Percentiles rank a stretch among this genome's conserved stretches.
Evolutionary conservation across 2,329 filamentous ascomycete genomes (phyloP).

Genomic region (Trichophyton rubrum): DNA sequence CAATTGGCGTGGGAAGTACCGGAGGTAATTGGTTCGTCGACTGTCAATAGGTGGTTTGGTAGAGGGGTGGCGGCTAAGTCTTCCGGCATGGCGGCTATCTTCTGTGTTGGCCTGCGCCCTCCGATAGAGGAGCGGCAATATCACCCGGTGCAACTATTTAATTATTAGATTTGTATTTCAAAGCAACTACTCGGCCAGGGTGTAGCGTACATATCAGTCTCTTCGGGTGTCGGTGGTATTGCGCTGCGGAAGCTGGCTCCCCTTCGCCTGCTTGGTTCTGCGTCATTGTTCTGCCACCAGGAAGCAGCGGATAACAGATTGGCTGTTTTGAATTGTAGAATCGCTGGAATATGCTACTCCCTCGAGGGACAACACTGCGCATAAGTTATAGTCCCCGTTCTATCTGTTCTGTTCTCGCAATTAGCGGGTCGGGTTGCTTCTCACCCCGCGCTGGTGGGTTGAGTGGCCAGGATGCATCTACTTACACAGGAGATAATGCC

Average conservation of each 20-base stretch:
- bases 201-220: constrained; percentile 29
- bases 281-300: constrained; percentile 2
- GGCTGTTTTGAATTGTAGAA: neutral
- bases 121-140: constrained; percentile 18
- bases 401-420: neutral
- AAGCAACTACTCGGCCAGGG: constrained; percentile 24
- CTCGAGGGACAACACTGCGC: neutral
- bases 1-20: constrained; percentile 26
- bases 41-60: neutral
- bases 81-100: constrained; percentile 9
- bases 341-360: neutral
- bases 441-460: neutral
- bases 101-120: constrained; percentile 8
- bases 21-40: constrained; percentile 16
- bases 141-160: constrained; percentile 32
- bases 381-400: neutral
- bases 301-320: neutral
- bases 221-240: constrained; percentile 22
- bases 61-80: constrained; percentile 4
- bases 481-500: too few species aligned
- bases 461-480: too few species aligned
- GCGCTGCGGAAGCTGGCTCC: neutral
- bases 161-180: constrained; percentile 24
- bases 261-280: neutral
- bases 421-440: neutral